Percentiles rank a stretch among this genome's conserved stretches.
phyloP scores from a whole-genome alignment of 371 early-diverging fungal species.

The Cladochytrium tenue region DNA sequence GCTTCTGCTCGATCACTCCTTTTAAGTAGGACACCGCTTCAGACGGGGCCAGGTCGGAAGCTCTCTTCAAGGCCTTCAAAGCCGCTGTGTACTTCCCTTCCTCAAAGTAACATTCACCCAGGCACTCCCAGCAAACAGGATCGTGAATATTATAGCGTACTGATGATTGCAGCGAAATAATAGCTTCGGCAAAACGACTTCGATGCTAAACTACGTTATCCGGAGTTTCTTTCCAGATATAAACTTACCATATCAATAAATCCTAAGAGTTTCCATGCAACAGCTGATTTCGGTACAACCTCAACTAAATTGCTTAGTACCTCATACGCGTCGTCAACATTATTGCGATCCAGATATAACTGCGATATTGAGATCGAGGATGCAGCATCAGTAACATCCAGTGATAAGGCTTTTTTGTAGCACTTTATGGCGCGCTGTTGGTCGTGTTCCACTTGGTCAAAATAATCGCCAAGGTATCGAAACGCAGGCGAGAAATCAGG shows the following conservation, averaged over 20 bases:
- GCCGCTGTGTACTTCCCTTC: conserved; percentile 86
- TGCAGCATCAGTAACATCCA: conserved; percentile 69
- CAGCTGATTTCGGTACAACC: conserved; percentile 52
- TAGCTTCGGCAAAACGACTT: conserved; percentile 53
- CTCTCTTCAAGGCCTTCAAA: conserved; percentile 74
- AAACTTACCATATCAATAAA: conserved; percentile 66
- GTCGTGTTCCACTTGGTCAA: conserved; percentile 66
- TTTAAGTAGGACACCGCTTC: conserved; percentile 31
- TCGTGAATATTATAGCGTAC: conserved; percentile 71
- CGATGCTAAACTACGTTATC: conserved; percentile 5
- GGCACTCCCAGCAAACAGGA: conserved; percentile 77
- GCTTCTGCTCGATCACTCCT: conserved; percentile 8
- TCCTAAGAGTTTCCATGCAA: conserved; percentile 83
- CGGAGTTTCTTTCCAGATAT: background rate
- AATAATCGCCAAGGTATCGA: conserved; percentile 79
- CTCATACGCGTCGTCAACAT: conserved; percentile 57
- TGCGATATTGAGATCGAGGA: conserved; percentile 69
- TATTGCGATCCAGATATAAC: conserved; percentile 56
- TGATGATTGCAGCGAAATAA: conserved; percentile 78
- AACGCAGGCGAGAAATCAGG: conserved; percentile 69
- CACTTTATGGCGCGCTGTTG: conserved; percentile 73
- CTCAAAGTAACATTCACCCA: conserved; percentile 82
- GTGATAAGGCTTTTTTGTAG: conserved; percentile 66
- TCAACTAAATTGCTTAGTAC: conserved; percentile 55
- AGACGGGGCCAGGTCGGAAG: conserved; percentile 64